Evolutionary conservation across 441 rosid species (phyloP).

Genomic region (Arabidopsis lyrata): DNA sequence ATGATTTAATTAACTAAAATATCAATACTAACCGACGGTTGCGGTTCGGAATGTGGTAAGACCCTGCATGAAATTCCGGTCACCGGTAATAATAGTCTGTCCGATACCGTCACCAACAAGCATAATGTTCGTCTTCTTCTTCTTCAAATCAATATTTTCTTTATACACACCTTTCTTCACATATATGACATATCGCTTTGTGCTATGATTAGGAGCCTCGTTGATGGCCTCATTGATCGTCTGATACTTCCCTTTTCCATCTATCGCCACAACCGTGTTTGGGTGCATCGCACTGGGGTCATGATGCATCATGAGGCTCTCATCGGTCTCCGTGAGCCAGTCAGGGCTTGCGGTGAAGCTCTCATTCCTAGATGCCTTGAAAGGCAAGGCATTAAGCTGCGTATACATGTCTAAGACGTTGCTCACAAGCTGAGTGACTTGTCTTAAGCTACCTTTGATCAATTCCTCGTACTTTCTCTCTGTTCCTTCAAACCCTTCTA

Average conservation of each 20-base stretch:
- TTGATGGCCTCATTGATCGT: slow-evolving; percentile 62
- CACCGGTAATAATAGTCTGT: slow-evolving; percentile 58
- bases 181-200: slow-evolving; percentile 60
- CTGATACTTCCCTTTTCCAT: slow-evolving; percentile 59
- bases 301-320: slow-evolving; percentile 52
- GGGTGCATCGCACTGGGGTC: slow-evolving; percentile 52
- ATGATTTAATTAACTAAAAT: neutral
- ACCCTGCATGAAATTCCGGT: slow-evolving; percentile 71
- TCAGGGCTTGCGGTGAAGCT: slow-evolving; percentile 44
- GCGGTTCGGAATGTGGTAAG: slow-evolving; percentile 79
- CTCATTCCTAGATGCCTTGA: slow-evolving; percentile 53
- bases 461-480: slow-evolving; percentile 61
- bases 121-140: slow-evolving; percentile 65
- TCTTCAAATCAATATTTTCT: slow-evolving; percentile 71
- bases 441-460: slow-evolving; percentile 74
- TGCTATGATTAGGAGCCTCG: slow-evolving; percentile 61
- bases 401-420: slow-evolving; percentile 77
- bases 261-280: slow-evolving; percentile 56
- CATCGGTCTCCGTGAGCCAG: slow-evolving; percentile 75
- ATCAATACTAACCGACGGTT: slow-evolving; percentile 58
- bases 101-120: slow-evolving; percentile 72
- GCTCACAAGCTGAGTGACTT: slow-evolving; percentile 80
- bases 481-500: slow-evolving; percentile 93
- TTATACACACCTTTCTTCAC: slow-evolving; percentile 67
- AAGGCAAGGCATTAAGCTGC: slow-evolving; percentile 72